These are phyloP conservation scores for Venustampulla echinocandica DNA, from an alignment of 495 filamentous ascomycete genomes.

Conservation along the genomic window DNA sequence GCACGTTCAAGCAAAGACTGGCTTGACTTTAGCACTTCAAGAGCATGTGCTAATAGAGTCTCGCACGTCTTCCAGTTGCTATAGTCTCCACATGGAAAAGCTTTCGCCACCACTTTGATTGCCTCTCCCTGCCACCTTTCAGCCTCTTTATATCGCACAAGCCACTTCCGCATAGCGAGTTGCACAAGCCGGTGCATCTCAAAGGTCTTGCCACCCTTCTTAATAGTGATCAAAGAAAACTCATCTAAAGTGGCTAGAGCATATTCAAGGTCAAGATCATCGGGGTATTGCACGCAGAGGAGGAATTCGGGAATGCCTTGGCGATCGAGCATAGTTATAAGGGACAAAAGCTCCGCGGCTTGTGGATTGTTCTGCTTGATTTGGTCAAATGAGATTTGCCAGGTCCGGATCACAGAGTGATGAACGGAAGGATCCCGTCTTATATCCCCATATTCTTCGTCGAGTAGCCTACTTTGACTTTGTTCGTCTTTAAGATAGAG, in stretches of 20 bases:
- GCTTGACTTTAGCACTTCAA: slow-evolving; percentile 14
- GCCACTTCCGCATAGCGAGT: slow-evolving; percentile 34
- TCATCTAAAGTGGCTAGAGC: slow-evolving; percentile 33
- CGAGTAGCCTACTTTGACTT: slow-evolving; percentile 28
- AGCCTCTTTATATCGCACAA: slow-evolving; percentile 7
- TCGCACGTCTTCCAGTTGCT: slow-evolving; percentile 31
- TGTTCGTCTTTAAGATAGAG: slow-evolving; percentile 28
- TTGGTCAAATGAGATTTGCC: slow-evolving; percentile 40
- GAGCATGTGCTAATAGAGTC: slow-evolving; percentile 31
- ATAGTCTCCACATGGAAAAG: slow-evolving; percentile 27
- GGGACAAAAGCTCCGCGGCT: slow-evolving; percentile 33
- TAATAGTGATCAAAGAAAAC: slow-evolving; percentile 31
- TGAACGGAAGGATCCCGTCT: slow-evolving; percentile 24
- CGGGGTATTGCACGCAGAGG: slow-evolving; percentile 23
- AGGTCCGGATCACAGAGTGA: slow-evolving; percentile 37
- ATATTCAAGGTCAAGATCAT: slow-evolving; percentile 22
- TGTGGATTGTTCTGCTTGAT: slow-evolving; percentile 25
- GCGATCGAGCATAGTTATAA: slow-evolving; percentile 35
- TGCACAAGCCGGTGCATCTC: slow-evolving; percentile 41
- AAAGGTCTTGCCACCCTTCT: slow-evolving; percentile 16
- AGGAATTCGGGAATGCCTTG: slow-evolving; percentile 32
- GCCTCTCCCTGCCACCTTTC: slow-evolving; percentile 28
- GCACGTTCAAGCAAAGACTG: slow-evolving; percentile 8
- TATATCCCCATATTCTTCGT: slow-evolving; percentile 33
- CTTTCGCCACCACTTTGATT: slow-evolving; percentile 25